phyloP scores from a whole-genome alignment of 257 asterid species.

The Leonotis leonurus region DNA sequence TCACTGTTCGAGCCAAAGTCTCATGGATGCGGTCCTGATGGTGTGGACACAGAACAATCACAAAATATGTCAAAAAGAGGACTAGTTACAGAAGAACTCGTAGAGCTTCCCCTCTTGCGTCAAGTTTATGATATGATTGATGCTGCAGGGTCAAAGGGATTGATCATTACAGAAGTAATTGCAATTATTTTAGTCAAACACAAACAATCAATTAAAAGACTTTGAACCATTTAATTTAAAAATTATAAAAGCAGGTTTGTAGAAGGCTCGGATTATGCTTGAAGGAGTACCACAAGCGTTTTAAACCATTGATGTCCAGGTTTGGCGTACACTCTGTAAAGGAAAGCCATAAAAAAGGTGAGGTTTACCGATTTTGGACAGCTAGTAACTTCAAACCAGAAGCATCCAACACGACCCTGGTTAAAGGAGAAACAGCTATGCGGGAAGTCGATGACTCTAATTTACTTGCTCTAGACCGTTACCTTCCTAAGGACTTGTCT shows the following conservation, averaged over 20 bases:
- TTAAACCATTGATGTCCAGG: conserved; percentile 45
- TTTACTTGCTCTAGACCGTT: conserved; percentile 24
- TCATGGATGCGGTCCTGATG: conserved; percentile 35
- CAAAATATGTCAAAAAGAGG: conserved; percentile 49
- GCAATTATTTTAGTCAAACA: conserved; percentile 14
- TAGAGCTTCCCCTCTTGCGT: conserved; percentile 82
- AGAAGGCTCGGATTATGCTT: conserved; percentile 67
- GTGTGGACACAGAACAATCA: conserved; percentile 37
- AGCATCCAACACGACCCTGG: conserved; percentile 28
- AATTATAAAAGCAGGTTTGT: conserved; percentile 46
- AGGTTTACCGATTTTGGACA: conserved; percentile 77
- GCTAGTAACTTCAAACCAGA: conserved; percentile 48
- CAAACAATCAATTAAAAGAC: background rate
- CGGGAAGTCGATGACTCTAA: conserved; percentile 27
- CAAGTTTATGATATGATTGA: conserved; percentile 86
- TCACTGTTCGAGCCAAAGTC: conserved; percentile 55
- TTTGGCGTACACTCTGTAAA: conserved; percentile 59
- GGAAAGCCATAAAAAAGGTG: conserved; percentile 52
- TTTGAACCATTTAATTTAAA: background rate
- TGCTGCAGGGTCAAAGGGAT: conserved; percentile 71
- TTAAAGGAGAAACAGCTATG: conserved; percentile 22
- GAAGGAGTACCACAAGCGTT: conserved; percentile 64
- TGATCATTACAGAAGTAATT: conserved; percentile 65
- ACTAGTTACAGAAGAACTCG: conserved; percentile 63
- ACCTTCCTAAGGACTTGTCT: conserved; percentile 28